A percentile compares a stretch with the other conserved stretches of the same genome.
phyloP scores from a whole-genome alignment of 129 eudicot genomes.

The Flaveria linearis region DNA sequence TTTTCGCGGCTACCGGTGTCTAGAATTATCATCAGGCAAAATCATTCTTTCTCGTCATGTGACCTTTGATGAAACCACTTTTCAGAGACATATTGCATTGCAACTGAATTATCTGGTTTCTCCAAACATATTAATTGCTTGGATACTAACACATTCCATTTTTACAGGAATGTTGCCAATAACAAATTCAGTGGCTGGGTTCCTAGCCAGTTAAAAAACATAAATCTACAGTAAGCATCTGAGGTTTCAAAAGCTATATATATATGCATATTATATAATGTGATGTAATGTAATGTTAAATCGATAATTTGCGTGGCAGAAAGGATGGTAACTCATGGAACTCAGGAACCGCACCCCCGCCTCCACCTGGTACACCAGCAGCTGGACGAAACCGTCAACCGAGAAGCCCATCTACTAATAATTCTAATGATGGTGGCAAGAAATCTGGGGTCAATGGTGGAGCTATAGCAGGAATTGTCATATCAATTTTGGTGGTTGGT shows the following conservation, averaged over 20 bases:
- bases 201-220: conserved; percentile 68
- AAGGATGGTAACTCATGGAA: conserved; percentile 74
- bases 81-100: no score
- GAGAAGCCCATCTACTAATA: conserved; percentile 41
- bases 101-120: conserved; percentile 4
- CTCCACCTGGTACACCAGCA: conserved; percentile 97
- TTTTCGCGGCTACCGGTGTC: no score
- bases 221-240: conserved; percentile 77
- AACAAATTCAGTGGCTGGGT: conserved; percentile 89
- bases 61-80: no score
- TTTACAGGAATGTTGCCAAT: conserved; percentile 71
- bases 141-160: neutral
- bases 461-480: conserved; percentile 83
- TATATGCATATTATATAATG: neutral
- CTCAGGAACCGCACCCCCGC: conserved; percentile 90
- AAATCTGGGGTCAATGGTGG: conserved; percentile 79
- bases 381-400: conserved; percentile 47
- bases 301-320: conserved; percentile 46
- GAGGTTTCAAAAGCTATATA: conserved; percentile 14
- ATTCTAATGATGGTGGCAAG: conserved; percentile 40
- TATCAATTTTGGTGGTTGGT: conserved; percentile 78
- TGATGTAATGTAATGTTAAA: neutral
- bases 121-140: neutral
- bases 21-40: no score
- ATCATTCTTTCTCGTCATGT: no score